Evolutionary conservation across 2,329 filamentous ascomycete species (phyloP).

Genomic region (Colletotrichum orchidophilum): DNA sequence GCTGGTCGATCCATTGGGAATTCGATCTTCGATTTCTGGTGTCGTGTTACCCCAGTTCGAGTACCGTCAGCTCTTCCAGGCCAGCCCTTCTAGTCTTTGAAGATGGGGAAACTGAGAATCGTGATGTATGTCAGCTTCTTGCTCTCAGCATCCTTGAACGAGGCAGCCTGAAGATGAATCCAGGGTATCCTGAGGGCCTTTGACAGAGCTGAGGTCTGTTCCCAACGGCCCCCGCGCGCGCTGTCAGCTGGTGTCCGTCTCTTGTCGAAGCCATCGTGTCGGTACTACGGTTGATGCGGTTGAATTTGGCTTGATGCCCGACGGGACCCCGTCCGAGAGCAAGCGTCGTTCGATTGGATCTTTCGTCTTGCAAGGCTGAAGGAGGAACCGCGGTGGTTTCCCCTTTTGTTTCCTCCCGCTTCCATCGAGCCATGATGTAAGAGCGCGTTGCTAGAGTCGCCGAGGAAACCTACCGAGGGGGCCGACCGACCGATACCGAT

Average conservation of each 20-base stretch:
- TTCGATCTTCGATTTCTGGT: not conserved
- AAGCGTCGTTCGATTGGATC: not conserved
- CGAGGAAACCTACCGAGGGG: not conserved
- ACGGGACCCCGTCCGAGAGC: constrained; percentile 12
- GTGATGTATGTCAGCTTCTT: not conserved
- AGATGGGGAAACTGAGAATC: not conserved
- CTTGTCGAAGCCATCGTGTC: constrained; percentile 2
- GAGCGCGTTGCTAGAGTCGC: not conserved
- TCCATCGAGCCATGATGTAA: not conserved
- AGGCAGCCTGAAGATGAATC: not conserved
- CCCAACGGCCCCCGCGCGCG: not conserved
- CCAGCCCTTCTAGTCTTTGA: not conserved
- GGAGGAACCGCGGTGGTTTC: not conserved
- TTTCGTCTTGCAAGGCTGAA: constrained; percentile 9
- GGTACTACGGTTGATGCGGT: not conserved
- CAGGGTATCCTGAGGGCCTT: not conserved
- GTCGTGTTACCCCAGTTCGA: not conserved
- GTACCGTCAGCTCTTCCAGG: not conserved
- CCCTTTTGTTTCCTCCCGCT: not conserved
- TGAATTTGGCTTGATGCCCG: not conserved
- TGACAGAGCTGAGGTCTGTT: constrained; percentile 3
- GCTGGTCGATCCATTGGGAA: not conserved
- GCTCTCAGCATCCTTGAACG: not conserved
- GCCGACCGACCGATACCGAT: constrained; percentile 4
- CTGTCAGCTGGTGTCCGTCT: constrained; percentile 20